Evolutionary conservation across 768 basidiomycete genomes (phyloP).

Genomic region (Tulasnella sp.): DNA sequence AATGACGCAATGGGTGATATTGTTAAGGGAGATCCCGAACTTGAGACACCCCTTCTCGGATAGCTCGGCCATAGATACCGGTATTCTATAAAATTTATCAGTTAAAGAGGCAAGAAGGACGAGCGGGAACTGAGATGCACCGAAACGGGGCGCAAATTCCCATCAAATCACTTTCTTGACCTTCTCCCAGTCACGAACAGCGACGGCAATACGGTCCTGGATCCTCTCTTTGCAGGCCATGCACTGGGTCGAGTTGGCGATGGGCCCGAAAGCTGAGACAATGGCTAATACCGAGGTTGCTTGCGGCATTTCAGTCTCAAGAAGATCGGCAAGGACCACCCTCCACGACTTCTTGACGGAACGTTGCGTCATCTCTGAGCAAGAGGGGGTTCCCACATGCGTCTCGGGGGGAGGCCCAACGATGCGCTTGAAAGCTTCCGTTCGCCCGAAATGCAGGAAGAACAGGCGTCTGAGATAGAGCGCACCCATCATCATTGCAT

Average conservation of each 20-base stretch:
- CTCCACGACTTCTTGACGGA: constrained; percentile 9
- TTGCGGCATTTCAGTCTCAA: neutral
- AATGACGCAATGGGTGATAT: neutral
- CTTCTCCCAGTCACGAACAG: neutral
- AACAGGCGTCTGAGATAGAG: constrained; percentile 71
- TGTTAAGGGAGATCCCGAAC: neutral
- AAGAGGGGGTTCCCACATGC: neutral
- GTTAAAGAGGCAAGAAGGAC: neutral
- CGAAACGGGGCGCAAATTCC: neutral
- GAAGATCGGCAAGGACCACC: constrained; percentile 6
- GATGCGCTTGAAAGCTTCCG: constrained; percentile 69
- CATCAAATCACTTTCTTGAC: neutral
- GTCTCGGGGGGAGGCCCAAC: constrained; percentile 23
- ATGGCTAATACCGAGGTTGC: neutral
- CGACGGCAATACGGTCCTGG: neutral
- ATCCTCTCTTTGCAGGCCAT: neutral
- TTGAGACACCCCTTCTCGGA: neutral
- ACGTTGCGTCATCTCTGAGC: constrained; percentile 1
- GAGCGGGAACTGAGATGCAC: neutral
- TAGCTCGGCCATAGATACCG: neutral
- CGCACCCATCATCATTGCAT: constrained; percentile 58
- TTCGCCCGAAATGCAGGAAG: constrained; percentile 72
- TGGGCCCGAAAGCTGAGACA: neutral
- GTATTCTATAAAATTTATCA: neutral
- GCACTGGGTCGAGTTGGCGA: neutral